Base-by-base conservation (phyloP, 345 rosid species). In the Salix exigua region DNA sequence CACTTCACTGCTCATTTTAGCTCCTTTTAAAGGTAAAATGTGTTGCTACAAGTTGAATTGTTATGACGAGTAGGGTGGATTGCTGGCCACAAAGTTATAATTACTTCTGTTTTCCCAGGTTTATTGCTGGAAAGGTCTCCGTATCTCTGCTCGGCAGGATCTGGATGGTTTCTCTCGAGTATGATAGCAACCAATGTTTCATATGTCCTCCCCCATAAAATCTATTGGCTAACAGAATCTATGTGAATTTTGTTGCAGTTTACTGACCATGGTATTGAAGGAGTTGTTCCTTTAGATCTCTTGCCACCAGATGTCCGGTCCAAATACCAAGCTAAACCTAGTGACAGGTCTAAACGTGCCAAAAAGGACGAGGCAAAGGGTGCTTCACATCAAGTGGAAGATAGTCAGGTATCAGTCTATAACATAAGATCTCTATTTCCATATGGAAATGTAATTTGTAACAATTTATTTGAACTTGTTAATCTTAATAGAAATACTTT, bases 51-150 rank as follows among this genome's bases (percentile, higher is more conserved):
- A 50, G 48, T 30, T 19, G 62, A 33, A 17, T 63, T 12, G 31
- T 33, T 16, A 44, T 73, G n/a, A 62, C 25, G 19, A 28, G 13
- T 30, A 0, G 40, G 19, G 21, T 23, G 40, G 30, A 30, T 71
- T 13, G 10, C 8, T 71, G 26, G 4, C 44, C 14, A 5, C 28
- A 14, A 38, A 40, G 18, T 3, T 58, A n/a, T 25, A 9, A 30
- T 58, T 9, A 21, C 28, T 28, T 16, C 19, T 55, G 63, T 63
- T 66, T 51, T 63, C 82, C 75, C 87, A 93, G 99, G 99, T 93
- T 78, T 96, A 93, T 77, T 96, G 99, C 88, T 96, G 99, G 98
- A 96, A 96, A 85, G 99, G 99, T 80, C 91, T 96, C 26, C 91
- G 97, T 19, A 80, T 91, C 80, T 79, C 99, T 68, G 98, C 99